Conservation (phyloP, 495 filamentous ascomycete genomes). For the Neurospora sp. region DNA sequence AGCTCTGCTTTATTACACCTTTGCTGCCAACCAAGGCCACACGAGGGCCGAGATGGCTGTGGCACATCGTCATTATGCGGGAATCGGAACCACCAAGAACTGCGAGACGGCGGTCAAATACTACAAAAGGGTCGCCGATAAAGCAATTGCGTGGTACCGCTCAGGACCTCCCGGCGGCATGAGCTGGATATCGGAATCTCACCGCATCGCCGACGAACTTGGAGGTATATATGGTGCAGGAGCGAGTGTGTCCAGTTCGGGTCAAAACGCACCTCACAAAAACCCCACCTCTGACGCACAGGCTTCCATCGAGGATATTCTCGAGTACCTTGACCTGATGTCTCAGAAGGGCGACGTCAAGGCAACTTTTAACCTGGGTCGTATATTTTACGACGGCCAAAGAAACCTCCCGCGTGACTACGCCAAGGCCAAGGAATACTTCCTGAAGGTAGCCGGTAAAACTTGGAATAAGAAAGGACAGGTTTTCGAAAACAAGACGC, state of each 20-base stretch:
- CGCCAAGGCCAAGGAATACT: constrained; percentile 67
- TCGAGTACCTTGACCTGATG: constrained; percentile 92
- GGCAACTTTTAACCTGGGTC: constrained; percentile 79
- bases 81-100: constrained; percentile 74
- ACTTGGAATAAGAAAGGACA: constrained; percentile 66
- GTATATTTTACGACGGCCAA: constrained; percentile 84
- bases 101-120: constrained; percentile 79
- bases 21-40: constrained; percentile 77
- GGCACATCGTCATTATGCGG: constrained; percentile 75
- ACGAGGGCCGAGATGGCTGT: constrained; percentile 88
- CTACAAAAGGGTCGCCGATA: constrained; percentile 91
- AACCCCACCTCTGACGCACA: constrained; percentile 61
- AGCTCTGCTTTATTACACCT: constrained; percentile 87
- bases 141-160: constrained; percentile 74
- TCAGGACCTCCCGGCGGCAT: constrained; percentile 88
- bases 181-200: constrained; percentile 61
- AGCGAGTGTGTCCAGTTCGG: constrained; percentile 82
- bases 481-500: constrained; percentile 33
- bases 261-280: constrained; percentile 67
- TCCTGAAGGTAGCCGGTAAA: constrained; percentile 67
- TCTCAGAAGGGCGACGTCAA: constrained; percentile 88
- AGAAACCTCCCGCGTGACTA: constrained; percentile 64
- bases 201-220: constrained; percentile 74
- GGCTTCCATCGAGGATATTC: constrained; percentile 80
- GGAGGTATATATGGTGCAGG: constrained; percentile 94